Evolutionary conservation across 805 yeast species (phyloP).

Genomic region (Cyberlindnera subsufficiens): DNA sequence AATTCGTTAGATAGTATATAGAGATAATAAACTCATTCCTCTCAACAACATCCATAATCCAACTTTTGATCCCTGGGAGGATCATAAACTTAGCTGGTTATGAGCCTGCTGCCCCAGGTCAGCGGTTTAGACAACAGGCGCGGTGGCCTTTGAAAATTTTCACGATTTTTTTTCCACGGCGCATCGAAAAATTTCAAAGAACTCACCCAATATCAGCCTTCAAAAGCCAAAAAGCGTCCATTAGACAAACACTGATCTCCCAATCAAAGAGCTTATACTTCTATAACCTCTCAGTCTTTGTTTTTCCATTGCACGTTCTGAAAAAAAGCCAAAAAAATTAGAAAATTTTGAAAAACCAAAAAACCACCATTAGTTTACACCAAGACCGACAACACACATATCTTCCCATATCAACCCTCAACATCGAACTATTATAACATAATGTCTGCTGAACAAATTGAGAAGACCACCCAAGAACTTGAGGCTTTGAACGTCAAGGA

Average conservation of each 20-base stretch:
- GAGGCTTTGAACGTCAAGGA: conserved; percentile 41
- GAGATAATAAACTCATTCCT: too few relatives aligned
- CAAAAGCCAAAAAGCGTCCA: too few relatives aligned
- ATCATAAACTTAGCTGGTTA: too few relatives aligned
- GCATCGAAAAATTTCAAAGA: neutral
- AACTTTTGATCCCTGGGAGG: too few relatives aligned
- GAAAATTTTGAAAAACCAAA: conserved; percentile 13
- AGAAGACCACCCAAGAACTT: conserved; percentile 40
- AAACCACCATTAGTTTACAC: conserved; percentile 1
- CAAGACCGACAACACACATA: neutral
- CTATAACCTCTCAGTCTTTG: conserved; percentile 1
- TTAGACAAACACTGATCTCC: too few relatives aligned
- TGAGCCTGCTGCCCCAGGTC: neutral
- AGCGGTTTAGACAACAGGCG: neutral
- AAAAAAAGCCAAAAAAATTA: conserved; percentile 20
- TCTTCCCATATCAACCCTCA: conserved; percentile 1
- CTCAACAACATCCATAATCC: too few relatives aligned
- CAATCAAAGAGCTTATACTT: conserved; percentile 4
- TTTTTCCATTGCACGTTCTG: conserved; percentile 2
- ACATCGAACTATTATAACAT: conserved; percentile 23
- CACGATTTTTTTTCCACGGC: neutral
- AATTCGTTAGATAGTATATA: too few relatives aligned
- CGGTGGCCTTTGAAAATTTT: neutral
- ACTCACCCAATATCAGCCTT: neutral
- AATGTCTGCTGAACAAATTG: conserved; percentile 34